phyloP scores from a whole-genome alignment of 2,329 filamentous ascomycete species.

The Sordariomycetes sp. region DNA sequence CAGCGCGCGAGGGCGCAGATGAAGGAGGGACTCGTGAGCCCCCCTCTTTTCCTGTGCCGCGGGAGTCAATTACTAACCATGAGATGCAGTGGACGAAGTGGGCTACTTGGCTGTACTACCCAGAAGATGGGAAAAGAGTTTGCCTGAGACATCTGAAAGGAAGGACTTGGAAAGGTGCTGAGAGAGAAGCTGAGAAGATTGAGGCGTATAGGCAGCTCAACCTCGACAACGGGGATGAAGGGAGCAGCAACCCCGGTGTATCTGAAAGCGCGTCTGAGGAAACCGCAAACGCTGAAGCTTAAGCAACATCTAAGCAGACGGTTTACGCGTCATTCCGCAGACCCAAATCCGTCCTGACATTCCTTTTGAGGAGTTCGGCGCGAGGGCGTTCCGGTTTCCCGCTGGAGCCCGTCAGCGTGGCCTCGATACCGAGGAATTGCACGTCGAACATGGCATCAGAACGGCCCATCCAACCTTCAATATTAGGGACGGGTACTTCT shows the following conservation, averaged over 20 bases:
- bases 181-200: conserved; percentile 1
- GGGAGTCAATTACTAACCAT: neutral
- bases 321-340: too few species aligned
- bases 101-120: conserved; percentile 43
- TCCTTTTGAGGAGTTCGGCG: too few species aligned
- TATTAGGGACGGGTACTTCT: too few species aligned
- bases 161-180: conserved; percentile 30
- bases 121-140: conserved; percentile 26
- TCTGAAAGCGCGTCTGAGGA: neutral
- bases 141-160: conserved; percentile 38
- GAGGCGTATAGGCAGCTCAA: neutral
- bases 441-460: too few species aligned
- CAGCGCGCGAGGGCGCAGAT: conserved; percentile 41
- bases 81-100: conserved; percentile 29
- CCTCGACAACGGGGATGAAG: neutral
- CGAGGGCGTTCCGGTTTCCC: too few species aligned
- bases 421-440: too few species aligned
- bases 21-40: conserved; percentile 27
- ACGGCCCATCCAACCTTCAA: too few species aligned
- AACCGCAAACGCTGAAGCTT: neutral
- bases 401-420: too few species aligned
- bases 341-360: too few species aligned
- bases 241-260: neutral
- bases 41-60: neutral
- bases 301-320: too few species aligned